Percentiles rank a stretch among this genome's conserved stretches.
phyloP scores from a whole-genome alignment of 495 filamentous ascomycete species.

The Penicillium nucicola region DNA sequence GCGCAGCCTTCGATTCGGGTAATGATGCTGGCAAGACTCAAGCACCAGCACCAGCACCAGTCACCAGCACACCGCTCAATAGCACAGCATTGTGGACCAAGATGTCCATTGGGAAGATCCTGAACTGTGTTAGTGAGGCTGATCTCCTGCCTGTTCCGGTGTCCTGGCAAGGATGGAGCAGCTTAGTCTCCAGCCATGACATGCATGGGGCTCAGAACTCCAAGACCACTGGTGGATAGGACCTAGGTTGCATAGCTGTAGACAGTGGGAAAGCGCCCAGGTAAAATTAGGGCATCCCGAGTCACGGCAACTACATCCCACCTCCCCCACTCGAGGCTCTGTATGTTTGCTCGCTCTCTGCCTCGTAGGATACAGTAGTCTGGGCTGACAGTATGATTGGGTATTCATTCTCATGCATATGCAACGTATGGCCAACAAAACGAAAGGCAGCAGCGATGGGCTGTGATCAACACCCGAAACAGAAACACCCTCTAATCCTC shows the following conservation, averaged over 20 bases:
- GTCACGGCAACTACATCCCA: too few species aligned
- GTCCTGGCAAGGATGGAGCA: not conserved
- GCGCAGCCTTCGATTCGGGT: not conserved
- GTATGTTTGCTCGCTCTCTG: not conserved
- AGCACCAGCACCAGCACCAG: too few species aligned
- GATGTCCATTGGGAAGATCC: not conserved
- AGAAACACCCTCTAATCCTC: not conserved
- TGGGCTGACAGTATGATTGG: too few species aligned
- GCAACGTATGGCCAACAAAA: not conserved
- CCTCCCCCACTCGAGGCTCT: not conserved
- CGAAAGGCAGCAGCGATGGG: not conserved
- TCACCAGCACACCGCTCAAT: conserved; percentile 6
- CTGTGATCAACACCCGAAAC: not conserved
- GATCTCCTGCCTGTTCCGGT: not conserved
- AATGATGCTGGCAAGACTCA: not conserved
- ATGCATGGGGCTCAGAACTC: not conserved
- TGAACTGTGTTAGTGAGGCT: not conserved
- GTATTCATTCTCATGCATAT: not conserved
- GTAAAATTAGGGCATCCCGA: too few species aligned
- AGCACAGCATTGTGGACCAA: conserved; percentile 2
- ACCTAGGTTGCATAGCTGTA: not conserved
- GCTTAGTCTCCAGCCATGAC: conserved; percentile 1
- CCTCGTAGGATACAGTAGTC: too few species aligned
- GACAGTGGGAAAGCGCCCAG: too few species aligned
- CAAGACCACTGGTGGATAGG: not conserved